These are phyloP conservation scores for Botrytis cinerea DNA, from an alignment of 2,329 filamentous ascomycete species.

Conservation along the genomic window DNA sequence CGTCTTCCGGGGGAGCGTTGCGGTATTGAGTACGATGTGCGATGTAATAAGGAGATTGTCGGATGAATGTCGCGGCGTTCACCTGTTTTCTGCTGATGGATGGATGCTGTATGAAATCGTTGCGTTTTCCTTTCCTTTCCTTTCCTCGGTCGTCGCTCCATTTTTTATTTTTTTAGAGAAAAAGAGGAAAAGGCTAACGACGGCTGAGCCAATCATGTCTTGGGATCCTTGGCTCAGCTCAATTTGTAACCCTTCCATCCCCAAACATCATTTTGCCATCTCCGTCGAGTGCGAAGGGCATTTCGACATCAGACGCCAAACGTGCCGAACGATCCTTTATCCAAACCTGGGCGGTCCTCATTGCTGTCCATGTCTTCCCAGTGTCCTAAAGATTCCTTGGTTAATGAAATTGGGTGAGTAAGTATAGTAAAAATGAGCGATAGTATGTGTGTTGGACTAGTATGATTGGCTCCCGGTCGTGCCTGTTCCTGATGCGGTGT, in stretches of 20 bases:
- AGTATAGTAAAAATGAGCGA: background rate
- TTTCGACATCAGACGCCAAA: background rate
- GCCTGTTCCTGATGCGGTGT: conserved; percentile 17
- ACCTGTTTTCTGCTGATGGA: conserved; percentile 1
- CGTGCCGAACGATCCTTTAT: background rate
- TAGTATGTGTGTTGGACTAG: conserved; percentile 20
- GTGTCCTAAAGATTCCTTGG: background rate
- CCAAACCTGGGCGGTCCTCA: background rate
- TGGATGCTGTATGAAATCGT: background rate
- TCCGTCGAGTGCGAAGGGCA: background rate
- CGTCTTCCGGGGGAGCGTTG: conserved; percentile 1
- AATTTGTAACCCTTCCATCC: background rate
- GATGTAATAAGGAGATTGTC: background rate
- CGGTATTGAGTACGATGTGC: background rate
- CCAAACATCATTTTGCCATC: background rate
- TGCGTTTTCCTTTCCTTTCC: background rate
- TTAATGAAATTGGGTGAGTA: conserved; percentile 8
- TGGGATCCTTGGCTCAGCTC: background rate
- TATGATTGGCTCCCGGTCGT: conserved; percentile 18
- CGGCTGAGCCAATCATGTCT: conserved; percentile 20
- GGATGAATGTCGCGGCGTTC: conserved; percentile 12
- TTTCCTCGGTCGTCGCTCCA: conserved; percentile 13
- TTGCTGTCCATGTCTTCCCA: background rate
- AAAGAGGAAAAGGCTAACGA: conserved; percentile 11
- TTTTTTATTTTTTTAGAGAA: background rate